Conservation (phyloP, 2,329 filamentous ascomycete species). For the Epichloe brachyelytri region DNA sequence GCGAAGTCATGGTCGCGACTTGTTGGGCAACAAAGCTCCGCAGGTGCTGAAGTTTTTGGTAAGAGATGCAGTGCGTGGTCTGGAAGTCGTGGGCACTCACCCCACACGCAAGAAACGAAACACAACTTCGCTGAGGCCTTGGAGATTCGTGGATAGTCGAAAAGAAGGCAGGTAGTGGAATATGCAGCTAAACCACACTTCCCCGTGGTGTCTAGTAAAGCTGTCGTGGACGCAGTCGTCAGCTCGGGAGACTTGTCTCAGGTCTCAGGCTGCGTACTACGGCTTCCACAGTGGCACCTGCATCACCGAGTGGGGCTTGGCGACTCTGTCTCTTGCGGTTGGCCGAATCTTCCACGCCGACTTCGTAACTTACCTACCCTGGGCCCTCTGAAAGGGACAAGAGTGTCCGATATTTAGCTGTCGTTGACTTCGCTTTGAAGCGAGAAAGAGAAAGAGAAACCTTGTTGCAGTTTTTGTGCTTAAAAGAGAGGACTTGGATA, state of each 20-base stretch:
- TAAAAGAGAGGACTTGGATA: background rate
- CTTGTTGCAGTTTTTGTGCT: too few species aligned
- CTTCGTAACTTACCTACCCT: background rate
- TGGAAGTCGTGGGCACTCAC: background rate
- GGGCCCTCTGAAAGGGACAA: too few species aligned
- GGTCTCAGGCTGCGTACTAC: background rate
- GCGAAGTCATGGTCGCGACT: conserved; percentile 15
- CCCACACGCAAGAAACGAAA: background rate
- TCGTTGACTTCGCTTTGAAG: too few species aligned
- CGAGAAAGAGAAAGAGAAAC: too few species aligned
- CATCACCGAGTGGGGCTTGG: conserved; percentile 3
- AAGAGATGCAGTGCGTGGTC: conserved; percentile 2
- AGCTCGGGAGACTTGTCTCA: background rate
- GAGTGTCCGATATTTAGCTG: background rate
- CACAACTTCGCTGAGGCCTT: background rate
- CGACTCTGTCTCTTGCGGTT: background rate
- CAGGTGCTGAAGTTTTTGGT: conserved; percentile 1
- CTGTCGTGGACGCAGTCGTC: background rate
- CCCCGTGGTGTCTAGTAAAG: background rate
- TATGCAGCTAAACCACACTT: background rate
- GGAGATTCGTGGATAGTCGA: background rate
- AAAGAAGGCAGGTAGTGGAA: background rate
- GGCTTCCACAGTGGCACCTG: too few species aligned
- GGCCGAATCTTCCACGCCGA: background rate
- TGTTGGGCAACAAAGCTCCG: conserved; percentile 1